Evolutionary conservation across 305 asterid species (phyloP), one percentile per base, ranked within the genome.

Genomic region (Solanum aculeatissimum): DNA sequence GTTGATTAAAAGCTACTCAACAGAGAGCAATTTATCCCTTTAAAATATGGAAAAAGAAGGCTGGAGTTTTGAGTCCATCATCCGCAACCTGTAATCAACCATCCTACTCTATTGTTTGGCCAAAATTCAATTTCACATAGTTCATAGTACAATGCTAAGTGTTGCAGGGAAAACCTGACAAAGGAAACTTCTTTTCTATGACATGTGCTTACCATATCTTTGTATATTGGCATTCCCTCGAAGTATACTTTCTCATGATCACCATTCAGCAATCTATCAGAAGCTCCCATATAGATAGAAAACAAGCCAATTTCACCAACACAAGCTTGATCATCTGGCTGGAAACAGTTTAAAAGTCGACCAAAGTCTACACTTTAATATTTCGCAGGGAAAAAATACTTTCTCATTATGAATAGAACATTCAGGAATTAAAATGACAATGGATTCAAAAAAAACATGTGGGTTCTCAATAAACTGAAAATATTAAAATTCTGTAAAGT

Each of bases 181-280:
- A 47, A 74, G 81, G 27, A 49, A 38, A 27, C 35, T 16, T 7
- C 13, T 53, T 55, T 71, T 60, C 82, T 82, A 21, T 9, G 8
- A 78, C 69, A 69, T 55, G 84, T 72, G 86, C 16, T 49, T 91
- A 96, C 99, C 97, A 71, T 90, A 86, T 98, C 99, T 83, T 91
- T 91, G 92, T 91, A 92, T 47, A 80, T 86, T 0, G 99, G 98
- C 99, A 96, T 96, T 60, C 94, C 98, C 92, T 93, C 91, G 88
- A 95, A 96, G 90, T 96, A 96, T 79, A 95, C 95, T 88, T 92
- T 91, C 25, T 93, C 96, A 53, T 96, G 97, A 88, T 95, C 95
- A 80, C 97, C 98, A 87, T 96, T 96, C 63, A 95, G 92, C 88
- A 96, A 85, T 84, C 93, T 91, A 86, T 95, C 95, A 43, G 94